Percentiles rank a stretch among this genome's conserved stretches.
Evolutionary conservation across 495 filamentous ascomycete genomes (phyloP).

Genomic region (Geoglossum glabrum): DNA sequence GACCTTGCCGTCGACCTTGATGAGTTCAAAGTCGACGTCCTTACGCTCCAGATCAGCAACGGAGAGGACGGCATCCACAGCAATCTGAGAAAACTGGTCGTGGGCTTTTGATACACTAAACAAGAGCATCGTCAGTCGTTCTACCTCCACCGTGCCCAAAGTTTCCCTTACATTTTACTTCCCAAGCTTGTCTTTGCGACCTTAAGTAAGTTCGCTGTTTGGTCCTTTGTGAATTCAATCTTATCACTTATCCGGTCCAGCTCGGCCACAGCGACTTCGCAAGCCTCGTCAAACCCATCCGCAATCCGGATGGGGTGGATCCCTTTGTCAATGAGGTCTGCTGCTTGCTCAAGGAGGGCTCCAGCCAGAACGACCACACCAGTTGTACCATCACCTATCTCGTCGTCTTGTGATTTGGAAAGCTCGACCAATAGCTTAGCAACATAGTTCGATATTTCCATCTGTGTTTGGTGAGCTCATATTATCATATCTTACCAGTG

Average conservation of each 20-base stretch:
- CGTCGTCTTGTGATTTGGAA: constrained; percentile 97
- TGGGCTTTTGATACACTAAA: constrained; percentile 76
- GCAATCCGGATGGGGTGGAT: constrained; percentile 98
- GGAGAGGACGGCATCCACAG: constrained; percentile 87
- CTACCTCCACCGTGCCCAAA: constrained; percentile 13
- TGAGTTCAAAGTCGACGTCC: constrained; percentile 96
- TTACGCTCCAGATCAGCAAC: constrained; percentile 91
- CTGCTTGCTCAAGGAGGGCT: constrained; percentile 89
- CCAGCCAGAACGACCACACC: constrained; percentile 94
- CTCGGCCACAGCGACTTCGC: constrained; percentile 83
- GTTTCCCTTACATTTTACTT: constrained; percentile 58
- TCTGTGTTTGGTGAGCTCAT: constrained; percentile 23
- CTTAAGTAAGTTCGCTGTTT: constrained; percentile 68
- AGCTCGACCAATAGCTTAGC: constrained; percentile 92
- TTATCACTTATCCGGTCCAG: constrained; percentile 83
- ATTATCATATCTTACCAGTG: background rate
- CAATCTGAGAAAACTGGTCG: constrained; percentile 93
- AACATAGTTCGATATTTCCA: constrained; percentile 98
- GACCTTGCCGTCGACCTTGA: constrained; percentile 98
- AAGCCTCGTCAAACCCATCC: constrained; percentile 92
- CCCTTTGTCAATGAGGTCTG: constrained; percentile 96
- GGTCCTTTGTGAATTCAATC: constrained; percentile 58
- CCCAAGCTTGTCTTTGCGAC: constrained; percentile 93
- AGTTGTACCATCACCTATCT: constrained; percentile 97
- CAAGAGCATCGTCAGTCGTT: constrained; percentile 12